phyloP scores from a whole-genome alignment of 2,329 filamentous ascomycete species.

The Exophiala sideris region DNA sequence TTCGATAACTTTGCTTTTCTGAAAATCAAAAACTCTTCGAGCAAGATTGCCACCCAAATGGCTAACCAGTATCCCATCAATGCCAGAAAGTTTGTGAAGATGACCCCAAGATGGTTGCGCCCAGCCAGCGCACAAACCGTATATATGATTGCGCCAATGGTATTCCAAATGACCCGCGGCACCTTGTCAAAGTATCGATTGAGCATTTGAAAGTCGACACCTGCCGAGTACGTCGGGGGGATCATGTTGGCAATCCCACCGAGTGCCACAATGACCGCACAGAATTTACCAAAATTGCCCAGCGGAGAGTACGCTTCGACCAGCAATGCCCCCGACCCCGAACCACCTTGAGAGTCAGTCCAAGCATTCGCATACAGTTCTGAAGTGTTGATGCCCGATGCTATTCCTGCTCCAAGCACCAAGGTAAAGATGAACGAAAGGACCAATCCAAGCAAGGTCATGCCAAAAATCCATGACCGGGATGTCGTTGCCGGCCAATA shows the following conservation, averaged over 20 bases:
- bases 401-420: slow-evolving; percentile 61
- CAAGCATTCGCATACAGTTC: slow-evolving; percentile 58
- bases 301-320: slow-evolving; percentile 60
- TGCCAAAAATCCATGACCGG: slow-evolving; percentile 52
- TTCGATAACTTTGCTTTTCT: slow-evolving; percentile 39
- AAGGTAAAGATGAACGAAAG: slow-evolving; percentile 60
- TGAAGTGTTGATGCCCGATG: slow-evolving; percentile 53
- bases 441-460: slow-evolving; percentile 56
- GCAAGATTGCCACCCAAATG: slow-evolving; percentile 61
- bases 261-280: slow-evolving; percentile 61
- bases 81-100: slow-evolving; percentile 67
- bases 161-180: slow-evolving; percentile 64
- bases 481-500: slow-evolving; percentile 59
- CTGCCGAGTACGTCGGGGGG: slow-evolving; percentile 61
- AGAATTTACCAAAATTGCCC: slow-evolving; percentile 63
- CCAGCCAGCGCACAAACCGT: slow-evolving; percentile 64
- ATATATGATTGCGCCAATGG: slow-evolving; percentile 59
- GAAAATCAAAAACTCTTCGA: slow-evolving; percentile 61
- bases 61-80: slow-evolving; percentile 70
- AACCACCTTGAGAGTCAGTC: slow-evolving; percentile 30
- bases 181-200: slow-evolving; percentile 56
- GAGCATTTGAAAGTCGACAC: slow-evolving; percentile 66
- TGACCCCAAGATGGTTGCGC: slow-evolving; percentile 57
- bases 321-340: slow-evolving; percentile 62
- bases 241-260: slow-evolving; percentile 65